phyloP scores from a whole-genome alignment of 129 eudicot genomes.

The Rutidosis leptorrhynchoides region DNA sequence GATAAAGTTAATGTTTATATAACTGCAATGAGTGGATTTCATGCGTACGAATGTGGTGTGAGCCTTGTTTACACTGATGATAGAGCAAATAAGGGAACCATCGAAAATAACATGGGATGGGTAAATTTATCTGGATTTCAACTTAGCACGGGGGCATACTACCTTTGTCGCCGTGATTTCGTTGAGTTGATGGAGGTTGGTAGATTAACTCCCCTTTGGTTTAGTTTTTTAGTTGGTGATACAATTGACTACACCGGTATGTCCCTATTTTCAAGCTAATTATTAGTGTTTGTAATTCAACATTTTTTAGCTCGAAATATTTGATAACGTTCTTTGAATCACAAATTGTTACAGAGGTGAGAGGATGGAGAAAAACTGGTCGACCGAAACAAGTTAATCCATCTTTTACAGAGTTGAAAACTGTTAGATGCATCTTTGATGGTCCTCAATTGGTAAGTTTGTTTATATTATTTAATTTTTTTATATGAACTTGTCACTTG shows the following conservation, averaged over 20 bases:
- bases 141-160: constrained; percentile 27
- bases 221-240: constrained; percentile 20
- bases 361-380: constrained; percentile 36
- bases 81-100: neutral
- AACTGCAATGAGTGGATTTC: constrained; percentile 8
- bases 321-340: neutral
- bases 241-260: constrained; percentile 25
- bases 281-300: neutral
- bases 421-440: constrained; percentile 15
- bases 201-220: constrained; percentile 9
- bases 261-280: constrained; percentile 2
- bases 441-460: constrained; percentile 22
- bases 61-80: constrained; percentile 27
- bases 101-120: neutral
- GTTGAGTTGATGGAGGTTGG: constrained; percentile 26
- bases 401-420: constrained; percentile 24
- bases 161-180: constrained; percentile 30
- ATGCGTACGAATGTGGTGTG: constrained; percentile 23
- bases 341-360: constrained; percentile 22
- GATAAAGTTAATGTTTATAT: constrained; percentile 30
- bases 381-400: constrained; percentile 16
- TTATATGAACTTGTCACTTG: too few relatives aligned
- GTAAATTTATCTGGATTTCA: constrained; percentile 27
- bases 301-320: neutral
- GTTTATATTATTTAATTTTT: neutral